Evolutionary conservation across 2,329 filamentous ascomycete genomes (phyloP).

Genomic region (Neopestalotiopsis sp.): DNA sequence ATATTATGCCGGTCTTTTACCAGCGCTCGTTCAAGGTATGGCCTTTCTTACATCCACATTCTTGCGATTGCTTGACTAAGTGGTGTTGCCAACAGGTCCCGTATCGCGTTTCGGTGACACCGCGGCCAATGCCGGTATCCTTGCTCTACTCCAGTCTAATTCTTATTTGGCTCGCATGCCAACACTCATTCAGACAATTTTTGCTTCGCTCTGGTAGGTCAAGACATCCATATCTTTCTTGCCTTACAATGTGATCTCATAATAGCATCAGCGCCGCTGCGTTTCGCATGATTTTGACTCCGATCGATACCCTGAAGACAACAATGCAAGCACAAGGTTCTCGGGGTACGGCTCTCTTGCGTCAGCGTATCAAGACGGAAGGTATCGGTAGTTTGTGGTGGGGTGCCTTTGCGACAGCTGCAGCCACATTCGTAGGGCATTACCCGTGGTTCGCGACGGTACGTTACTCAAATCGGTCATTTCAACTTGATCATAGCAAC

Average conservation of each 20-base stretch:
- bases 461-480: conserved; percentile 16
- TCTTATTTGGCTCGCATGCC: conserved; percentile 48
- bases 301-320: conserved; percentile 55
- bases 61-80: neutral
- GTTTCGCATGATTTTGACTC: conserved; percentile 53
- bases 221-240: neutral
- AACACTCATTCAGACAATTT: conserved; percentile 48
- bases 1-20: conserved; percentile 51
- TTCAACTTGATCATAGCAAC: neutral
- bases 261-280: conserved; percentile 41
- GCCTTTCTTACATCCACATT: neutral
- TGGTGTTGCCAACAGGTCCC: conserved; percentile 37
- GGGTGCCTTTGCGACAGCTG: conserved; percentile 53
- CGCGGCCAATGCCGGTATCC: conserved; percentile 54
- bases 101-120: conserved; percentile 53
- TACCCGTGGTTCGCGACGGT: conserved; percentile 57
- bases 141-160: conserved; percentile 51
- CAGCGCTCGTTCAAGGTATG: conserved; percentile 51
- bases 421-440: conserved; percentile 53
- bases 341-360: conserved; percentile 46
- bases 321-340: conserved; percentile 53
- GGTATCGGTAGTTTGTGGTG: conserved; percentile 54
- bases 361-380: conserved; percentile 48
- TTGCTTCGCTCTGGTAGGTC: conserved; percentile 48
- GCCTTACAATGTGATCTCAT: neutral